Evolutionary conservation across 805 yeast genomes (phyloP).

Genomic region (Dipodascopsis uninucleata): DNA sequence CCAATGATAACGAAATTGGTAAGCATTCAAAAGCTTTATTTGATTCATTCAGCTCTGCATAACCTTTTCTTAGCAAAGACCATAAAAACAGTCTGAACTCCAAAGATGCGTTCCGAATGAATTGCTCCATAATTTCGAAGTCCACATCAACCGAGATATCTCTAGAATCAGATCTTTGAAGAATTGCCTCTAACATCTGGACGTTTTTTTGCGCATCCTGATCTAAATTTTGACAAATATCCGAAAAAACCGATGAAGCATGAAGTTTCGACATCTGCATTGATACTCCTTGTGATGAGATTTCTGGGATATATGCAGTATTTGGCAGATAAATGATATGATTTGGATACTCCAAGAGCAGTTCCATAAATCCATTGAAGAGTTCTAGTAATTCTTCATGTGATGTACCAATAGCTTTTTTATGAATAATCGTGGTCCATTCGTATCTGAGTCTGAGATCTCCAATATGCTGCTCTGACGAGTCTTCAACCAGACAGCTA

Average conservation of each 20-base stretch:
- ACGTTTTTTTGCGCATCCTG: constrained; percentile 33
- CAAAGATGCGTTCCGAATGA: constrained; percentile 60
- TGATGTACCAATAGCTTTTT: constrained; percentile 42
- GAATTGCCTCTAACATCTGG: constrained; percentile 45
- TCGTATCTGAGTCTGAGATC: constrained; percentile 37
- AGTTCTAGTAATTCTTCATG: constrained; percentile 35
- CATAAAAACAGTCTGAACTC: constrained; percentile 70
- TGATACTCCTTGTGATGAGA: constrained; percentile 49
- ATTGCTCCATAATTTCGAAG: constrained; percentile 13
- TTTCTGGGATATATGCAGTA: constrained; percentile 50
- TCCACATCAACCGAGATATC: constrained; percentile 3
- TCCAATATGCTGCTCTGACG: neutral
- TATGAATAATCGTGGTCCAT: constrained; percentile 49
- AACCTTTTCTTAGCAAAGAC: constrained; percentile 23
- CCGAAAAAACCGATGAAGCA: constrained; percentile 63
- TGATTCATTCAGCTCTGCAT: constrained; percentile 7
- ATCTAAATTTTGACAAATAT: constrained; percentile 41
- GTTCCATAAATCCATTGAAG: constrained; percentile 29
- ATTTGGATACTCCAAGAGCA: neutral
- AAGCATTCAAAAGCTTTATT: constrained; percentile 13
- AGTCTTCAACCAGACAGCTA: neutral
- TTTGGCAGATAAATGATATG: constrained; percentile 9
- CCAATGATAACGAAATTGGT: constrained; percentile 6
- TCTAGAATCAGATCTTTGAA: constrained; percentile 35
- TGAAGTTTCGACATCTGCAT: constrained; percentile 67